Percentiles rank a stretch among this genome's conserved stretches.
Evolutionary conservation across 257 asterid genomes (phyloP).

Genomic region (Jaltomata sinuosa): DNA sequence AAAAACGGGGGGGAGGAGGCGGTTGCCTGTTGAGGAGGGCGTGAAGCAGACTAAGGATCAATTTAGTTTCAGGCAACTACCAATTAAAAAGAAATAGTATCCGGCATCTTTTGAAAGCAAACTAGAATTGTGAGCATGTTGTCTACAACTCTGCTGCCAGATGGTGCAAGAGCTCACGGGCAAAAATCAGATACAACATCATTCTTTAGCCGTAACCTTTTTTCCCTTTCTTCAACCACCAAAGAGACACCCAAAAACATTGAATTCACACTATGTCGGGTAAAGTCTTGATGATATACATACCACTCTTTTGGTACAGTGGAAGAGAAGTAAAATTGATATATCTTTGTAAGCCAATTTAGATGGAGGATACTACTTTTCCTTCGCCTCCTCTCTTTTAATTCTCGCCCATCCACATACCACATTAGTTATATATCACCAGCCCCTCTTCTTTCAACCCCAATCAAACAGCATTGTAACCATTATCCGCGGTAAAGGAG

Average conservation of each 20-base stretch:
- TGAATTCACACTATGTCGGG: not conserved
- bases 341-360: not conserved
- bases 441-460: not conserved
- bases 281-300: not conserved
- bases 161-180: not conserved
- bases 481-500: not conserved
- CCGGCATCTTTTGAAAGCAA: not conserved
- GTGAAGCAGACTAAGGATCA: too few relatives aligned
- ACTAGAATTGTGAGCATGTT: not conserved
- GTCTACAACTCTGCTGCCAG: not conserved
- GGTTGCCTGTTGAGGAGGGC: too few relatives aligned
- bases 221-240: not conserved
- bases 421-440: not conserved
- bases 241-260: too few relatives aligned
- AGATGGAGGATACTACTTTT: not conserved
- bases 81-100: not conserved
- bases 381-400: not conserved
- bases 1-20: too few relatives aligned
- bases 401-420: too few relatives aligned
- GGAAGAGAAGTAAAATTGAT: not conserved
- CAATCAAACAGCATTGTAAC: not conserved
- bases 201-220: not conserved
- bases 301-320: too few relatives aligned
- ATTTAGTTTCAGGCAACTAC: not conserved
- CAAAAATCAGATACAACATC: not conserved